phyloP scores from a whole-genome alignment of 495 filamentous ascomycete genomes.

The Eremomyces bilateralis region DNA sequence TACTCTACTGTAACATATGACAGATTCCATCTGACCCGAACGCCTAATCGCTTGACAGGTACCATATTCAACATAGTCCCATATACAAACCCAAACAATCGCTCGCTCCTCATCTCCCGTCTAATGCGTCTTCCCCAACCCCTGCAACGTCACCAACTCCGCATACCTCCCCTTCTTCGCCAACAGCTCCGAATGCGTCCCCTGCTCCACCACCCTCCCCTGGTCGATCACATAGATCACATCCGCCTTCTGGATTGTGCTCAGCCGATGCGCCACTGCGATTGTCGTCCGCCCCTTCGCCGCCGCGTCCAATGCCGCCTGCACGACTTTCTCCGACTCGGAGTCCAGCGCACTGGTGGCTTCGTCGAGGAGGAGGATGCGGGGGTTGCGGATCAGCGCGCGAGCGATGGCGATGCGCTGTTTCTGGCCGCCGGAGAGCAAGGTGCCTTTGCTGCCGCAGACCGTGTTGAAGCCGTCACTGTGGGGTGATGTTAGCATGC shows the following conservation, averaged over 20 bases:
- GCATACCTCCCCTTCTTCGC: conserved; percentile 33
- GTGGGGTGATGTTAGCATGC: conserved; percentile 1
- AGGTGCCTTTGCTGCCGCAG: conserved; percentile 18
- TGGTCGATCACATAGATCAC: conserved; percentile 54
- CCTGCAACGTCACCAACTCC: conserved; percentile 20
- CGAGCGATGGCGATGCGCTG: conserved; percentile 23
- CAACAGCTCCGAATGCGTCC: conserved; percentile 46
- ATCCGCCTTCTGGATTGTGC: conserved; percentile 56
- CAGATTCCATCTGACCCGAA: too few species aligned
- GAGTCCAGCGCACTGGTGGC: conserved; percentile 64
- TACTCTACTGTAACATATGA: too few species aligned
- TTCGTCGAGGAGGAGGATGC: conserved; percentile 68
- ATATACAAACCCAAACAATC: neutral
- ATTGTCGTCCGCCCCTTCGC: conserved; percentile 56
- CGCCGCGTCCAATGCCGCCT: conserved; percentile 49
- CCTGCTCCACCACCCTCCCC: conserved; percentile 41
- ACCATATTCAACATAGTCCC: neutral
- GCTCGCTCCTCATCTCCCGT: neutral
- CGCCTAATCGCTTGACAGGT: too few species aligned
- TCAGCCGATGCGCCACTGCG: conserved; percentile 58
- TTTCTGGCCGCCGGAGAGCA: conserved; percentile 21
- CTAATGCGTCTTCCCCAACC: conserved; percentile 14
- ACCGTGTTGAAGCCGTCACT: conserved; percentile 20
- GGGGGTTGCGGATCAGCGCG: conserved; percentile 44
- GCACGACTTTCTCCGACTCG: conserved; percentile 43